Evolutionary conservation across 805 yeast genomes (phyloP), one percentile per base, ranked within the genome.

Genomic region (Candida broadrunensis): DNA sequence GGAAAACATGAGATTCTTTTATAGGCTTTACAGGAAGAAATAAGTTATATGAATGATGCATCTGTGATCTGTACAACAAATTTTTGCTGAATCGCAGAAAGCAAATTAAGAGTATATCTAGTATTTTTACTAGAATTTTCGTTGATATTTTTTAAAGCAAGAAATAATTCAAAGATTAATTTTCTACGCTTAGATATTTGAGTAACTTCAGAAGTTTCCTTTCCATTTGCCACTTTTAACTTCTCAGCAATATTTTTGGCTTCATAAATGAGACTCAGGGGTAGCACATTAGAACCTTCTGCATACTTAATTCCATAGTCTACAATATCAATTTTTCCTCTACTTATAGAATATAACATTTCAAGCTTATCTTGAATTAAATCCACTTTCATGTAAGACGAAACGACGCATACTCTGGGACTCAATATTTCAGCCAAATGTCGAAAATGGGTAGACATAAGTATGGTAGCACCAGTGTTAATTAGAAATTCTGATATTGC

Each of bases 1-100:
- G 45, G 96, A 88, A 56, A 88, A 85, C 56, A 88, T 88, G 96
- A 73, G 96, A 45, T 86, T 85, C 58, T 88, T 88, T 58, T 81
- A 83, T 58, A 72, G 95, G 51, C 63, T 88, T 35, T 88, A 87
- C 63, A 69, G 75, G 51, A 81, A 78, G 66, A 72, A 63, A 45
- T 75, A 51, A 15, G 20, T 32, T 13, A 11, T 13, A n/a, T 18
- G 12, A 19, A 32, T 13, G 19, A 34, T 13, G 34, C 21, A 27
- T 33, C 35, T 19, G 41, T 44, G 14, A 44, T 36, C 31, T 43
- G 40, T 23, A 36, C 41, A 4, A 38, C 46, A 39, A 38, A 43
- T 21, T 39, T 39, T 12, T 13, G 4, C 32, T 41, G 44, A 8
- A 44, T 23, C 24, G 39, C 33, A 21, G 33, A 37, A 33, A 44